phyloP scores from a whole-genome alignment of 2,329 filamentous ascomycete genomes.

The Neocatenulostroma microsporum region DNA sequence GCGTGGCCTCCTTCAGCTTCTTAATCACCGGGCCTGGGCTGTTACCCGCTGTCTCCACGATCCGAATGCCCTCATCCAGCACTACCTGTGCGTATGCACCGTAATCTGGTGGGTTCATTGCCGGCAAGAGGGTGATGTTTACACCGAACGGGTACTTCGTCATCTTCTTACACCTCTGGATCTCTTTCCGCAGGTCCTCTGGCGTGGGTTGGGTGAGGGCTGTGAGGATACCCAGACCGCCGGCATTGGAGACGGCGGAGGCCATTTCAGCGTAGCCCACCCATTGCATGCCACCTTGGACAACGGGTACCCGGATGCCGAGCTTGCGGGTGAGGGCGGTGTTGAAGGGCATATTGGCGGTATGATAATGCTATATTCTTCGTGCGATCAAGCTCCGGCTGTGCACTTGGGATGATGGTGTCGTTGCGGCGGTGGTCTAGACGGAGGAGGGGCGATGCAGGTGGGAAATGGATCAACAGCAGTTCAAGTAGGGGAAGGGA shows the following conservation, averaged over 20 bases:
- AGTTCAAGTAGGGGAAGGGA: no score
- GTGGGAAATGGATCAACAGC: no score
- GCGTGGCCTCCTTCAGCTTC: slow-evolving; percentile 70
- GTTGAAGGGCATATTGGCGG: slow-evolving; percentile 52
- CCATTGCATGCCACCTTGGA: slow-evolving; percentile 85
- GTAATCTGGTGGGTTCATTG: slow-evolving; percentile 87
- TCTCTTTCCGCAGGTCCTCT: slow-evolving; percentile 87
- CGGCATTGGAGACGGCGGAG: slow-evolving; percentile 69
- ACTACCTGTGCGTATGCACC: slow-evolving; percentile 82
- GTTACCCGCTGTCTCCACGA: slow-evolving; percentile 92
- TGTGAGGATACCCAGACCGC: slow-evolving; percentile 73
- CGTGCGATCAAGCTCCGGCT: no score
- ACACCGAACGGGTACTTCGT: slow-evolving; percentile 78
- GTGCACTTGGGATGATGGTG: no score
- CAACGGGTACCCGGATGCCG: slow-evolving; percentile 62
- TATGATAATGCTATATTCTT: no score
- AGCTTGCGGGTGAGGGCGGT: slow-evolving; percentile 55
- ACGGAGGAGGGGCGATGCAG: no score
- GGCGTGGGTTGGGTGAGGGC: slow-evolving; percentile 89
- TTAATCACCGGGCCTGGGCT: slow-evolving; percentile 82
- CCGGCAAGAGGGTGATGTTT: slow-evolving; percentile 88
- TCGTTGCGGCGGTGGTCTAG: no score
- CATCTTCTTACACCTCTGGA: slow-evolving; percentile 73
- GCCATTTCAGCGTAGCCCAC: slow-evolving; percentile 73
- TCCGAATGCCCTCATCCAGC: slow-evolving; percentile 83